Conservation (phyloP, 768 basidiomycete genomes). For the Tulasnella sp. region DNA sequence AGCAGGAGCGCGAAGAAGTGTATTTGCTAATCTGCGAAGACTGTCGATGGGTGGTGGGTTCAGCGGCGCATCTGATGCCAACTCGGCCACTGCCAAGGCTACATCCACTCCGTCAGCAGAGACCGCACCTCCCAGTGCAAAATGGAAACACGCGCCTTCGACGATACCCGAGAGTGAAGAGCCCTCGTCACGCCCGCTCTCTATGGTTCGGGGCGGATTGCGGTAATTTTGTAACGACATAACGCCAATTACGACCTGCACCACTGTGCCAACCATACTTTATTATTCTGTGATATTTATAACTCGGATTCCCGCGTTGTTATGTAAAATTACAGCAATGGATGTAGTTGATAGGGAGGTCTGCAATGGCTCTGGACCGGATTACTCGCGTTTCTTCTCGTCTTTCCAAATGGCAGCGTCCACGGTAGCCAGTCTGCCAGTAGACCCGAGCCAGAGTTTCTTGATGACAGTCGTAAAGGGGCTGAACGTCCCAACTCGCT, state of each 20-base stretch:
- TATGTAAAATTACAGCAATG: neutral
- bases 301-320: neutral
- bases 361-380: neutral
- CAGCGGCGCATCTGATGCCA: neutral
- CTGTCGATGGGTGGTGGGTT: neutral
- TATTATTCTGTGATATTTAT: neutral
- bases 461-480: slow-evolving; percentile 43
- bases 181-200: neutral
- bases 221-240: neutral
- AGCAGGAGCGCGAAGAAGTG: neutral
- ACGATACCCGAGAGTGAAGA: neutral
- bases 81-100: neutral
- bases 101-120: neutral
- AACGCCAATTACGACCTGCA: neutral
- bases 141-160: neutral
- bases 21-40: slow-evolving; percentile 11
- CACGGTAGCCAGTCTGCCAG: slow-evolving; percentile 34
- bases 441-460: slow-evolving; percentile 35
- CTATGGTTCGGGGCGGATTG: neutral
- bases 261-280: neutral
- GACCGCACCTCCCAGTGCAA: neutral
- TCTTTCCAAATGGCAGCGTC: slow-evolving; percentile 41
- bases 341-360: neutral
- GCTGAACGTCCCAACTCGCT: slow-evolving; percentile 74
- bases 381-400: neutral